Percentiles rank a stretch among this genome's conserved stretches.
These are phyloP conservation scores for Dactylorhiza incarnata DNA, from an alignment of 106 monocot genomes.

Conservation along the genomic window DNA sequence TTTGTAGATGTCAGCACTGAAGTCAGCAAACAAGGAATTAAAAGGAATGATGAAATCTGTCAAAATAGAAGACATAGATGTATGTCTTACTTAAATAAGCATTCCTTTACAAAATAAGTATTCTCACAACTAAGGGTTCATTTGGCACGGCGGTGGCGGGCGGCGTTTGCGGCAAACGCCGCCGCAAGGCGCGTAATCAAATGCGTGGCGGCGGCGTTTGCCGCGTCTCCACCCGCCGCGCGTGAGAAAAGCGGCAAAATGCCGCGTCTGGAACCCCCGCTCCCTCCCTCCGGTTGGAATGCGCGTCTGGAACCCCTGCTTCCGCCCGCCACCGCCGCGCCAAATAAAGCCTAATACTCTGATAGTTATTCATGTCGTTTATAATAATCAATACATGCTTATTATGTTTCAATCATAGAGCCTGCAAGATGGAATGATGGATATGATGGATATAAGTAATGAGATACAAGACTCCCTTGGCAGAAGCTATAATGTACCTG, in stretches of 20 bases:
- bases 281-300: no score
- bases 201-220: no score
- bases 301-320: no score
- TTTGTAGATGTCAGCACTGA: slow-evolving; percentile 71
- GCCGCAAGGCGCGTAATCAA: no score
- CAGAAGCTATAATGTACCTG: slow-evolving; percentile 65
- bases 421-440: slow-evolving; percentile 72
- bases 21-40: slow-evolving; percentile 84
- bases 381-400: not conserved
- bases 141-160: no score
- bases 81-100: slow-evolving; percentile 20
- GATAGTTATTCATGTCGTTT: not conserved
- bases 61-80: slow-evolving; percentile 89
- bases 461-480: slow-evolving; percentile 69
- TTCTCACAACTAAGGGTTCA: not conserved
- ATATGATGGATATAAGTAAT: slow-evolving; percentile 54
- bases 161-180: no score
- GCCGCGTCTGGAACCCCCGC: no score
- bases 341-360: no score
- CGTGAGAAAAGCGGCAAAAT: no score
- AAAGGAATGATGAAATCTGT: no score
- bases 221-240: no score
- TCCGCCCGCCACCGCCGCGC: no score
- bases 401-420: slow-evolving; percentile 22
- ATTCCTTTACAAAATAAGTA: not conserved